Evolutionary conservation across 441 rosid species (phyloP), one percentile per base, ranked within the genome.

Genomic region (Geranium incanum): DNA sequence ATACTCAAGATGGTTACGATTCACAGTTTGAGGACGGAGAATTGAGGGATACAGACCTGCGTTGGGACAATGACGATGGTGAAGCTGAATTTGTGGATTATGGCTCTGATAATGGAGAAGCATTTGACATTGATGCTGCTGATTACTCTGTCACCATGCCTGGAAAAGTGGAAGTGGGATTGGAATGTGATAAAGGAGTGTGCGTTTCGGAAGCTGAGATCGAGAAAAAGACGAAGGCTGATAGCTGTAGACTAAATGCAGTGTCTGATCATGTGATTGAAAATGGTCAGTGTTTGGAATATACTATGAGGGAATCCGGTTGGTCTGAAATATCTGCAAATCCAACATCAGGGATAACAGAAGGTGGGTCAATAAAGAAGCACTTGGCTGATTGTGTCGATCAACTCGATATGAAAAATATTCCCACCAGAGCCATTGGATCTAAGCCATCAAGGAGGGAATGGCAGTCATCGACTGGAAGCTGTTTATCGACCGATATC

Each of bases 1-100:
- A 68, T 9, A 39, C 67, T 59, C 81, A 82, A 78, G 79, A 80
- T 76, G 88, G 83, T 72, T 82, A 82, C 77, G 86, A 84, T 50
- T 88, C 89, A 43, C 85, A 81, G 74, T 75, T 81, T 75, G 90
- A 88, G 80, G 90, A 88, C 52, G 87, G 92, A 60, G 92, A 88
- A 76, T 78, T 88, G 76, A 83, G 85, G 72, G 92, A 84, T 72
- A 73, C 85, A 6, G 82, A 80, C 69, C 62, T 69, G 5, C 73
- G 69, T 78, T 81, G 82, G 84, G 84, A 78, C 67, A 84, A 83
- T 6, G 84, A 79, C 15, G 74, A 59, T 3, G 71, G 68, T 3
- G 85, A 85, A 37, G 75, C 68, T 48, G 86, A 87, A 71, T 83
- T 77, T 52, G 76, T 84, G 67, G 86, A 87, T 75, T 84, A 87